Percentiles rank a stretch among this genome's conserved stretches.
Conservation (phyloP, 495 filamentous ascomycete species). For the Neurospora sp. region DNA sequence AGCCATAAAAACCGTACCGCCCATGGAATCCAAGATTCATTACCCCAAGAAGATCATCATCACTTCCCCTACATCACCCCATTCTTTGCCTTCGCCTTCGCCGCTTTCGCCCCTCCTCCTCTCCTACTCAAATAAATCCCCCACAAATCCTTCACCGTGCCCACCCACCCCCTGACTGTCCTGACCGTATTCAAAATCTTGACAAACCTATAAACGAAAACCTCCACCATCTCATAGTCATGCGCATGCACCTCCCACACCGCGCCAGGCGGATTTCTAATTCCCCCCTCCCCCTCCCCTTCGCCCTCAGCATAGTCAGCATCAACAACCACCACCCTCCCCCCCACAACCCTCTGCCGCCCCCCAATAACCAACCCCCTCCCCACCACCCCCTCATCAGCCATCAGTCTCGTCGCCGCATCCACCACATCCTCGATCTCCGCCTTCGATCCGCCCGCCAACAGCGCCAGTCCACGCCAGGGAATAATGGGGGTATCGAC, state of each 20-base stretch:
- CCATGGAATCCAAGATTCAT: neutral
- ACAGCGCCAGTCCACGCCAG: conserved; percentile 26
- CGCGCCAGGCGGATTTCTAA: neutral
- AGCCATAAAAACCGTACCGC: too few species aligned
- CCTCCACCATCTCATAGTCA: conserved; percentile 46
- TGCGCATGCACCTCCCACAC: conserved; percentile 50
- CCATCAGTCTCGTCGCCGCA: conserved; percentile 27
- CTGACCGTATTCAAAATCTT: conserved; percentile 37
- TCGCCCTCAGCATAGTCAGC: neutral
- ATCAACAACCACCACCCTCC: neutral
- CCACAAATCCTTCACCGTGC: conserved; percentile 37
- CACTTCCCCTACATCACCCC: neutral
- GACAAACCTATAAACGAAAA: conserved; percentile 37
- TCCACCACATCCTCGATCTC: conserved; percentile 41
- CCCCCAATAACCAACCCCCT: conserved; percentile 47
- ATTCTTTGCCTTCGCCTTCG: neutral
- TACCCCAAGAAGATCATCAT: neutral
- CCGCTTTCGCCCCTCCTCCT: neutral
- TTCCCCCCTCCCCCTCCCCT: neutral
- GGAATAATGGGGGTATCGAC: conserved; percentile 52
- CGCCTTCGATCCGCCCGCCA: conserved; percentile 45
- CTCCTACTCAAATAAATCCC: conserved; percentile 7
- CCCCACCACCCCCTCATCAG: conserved; percentile 41
- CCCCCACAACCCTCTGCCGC: conserved; percentile 26
- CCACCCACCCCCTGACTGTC: conserved; percentile 38